Conservation (phyloP, 2,329 filamentous ascomycete species). For the Epichloe bromicola region DNA sequence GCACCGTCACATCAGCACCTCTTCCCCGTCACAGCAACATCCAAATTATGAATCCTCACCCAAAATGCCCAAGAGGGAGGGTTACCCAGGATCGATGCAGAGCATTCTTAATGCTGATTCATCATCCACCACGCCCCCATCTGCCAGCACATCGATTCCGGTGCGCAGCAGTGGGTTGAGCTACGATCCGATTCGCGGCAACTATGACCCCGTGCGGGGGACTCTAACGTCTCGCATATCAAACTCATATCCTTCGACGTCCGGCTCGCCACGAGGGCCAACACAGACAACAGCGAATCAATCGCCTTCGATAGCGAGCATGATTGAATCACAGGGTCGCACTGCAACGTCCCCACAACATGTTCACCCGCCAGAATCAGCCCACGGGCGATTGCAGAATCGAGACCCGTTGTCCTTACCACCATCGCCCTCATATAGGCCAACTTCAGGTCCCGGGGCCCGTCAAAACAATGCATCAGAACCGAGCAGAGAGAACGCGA, state of each 20-base stretch:
- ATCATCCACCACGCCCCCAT: constrained; percentile 29
- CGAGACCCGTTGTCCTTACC: constrained; percentile 27
- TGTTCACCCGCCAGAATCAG: constrained; percentile 14
- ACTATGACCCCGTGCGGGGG: constrained; percentile 50
- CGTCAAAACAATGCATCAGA: constrained; percentile 20
- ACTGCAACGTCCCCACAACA: constrained; percentile 16
- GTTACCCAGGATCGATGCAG: constrained; percentile 38
- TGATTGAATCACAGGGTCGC: constrained; percentile 50
- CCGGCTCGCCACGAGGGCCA: constrained; percentile 35
- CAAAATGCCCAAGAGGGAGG: constrained; percentile 39
- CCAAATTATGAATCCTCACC: constrained; percentile 19
- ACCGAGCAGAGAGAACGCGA: constrained; percentile 22
- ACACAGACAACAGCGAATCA: constrained; percentile 19
- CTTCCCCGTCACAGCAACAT: constrained; percentile 13
- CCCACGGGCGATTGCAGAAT: constrained; percentile 18
- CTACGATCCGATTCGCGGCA: constrained; percentile 83
- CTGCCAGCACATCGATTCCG: constrained; percentile 26
- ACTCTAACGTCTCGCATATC: constrained; percentile 44
- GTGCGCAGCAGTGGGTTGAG: constrained; percentile 62
- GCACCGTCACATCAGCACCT: constrained; percentile 10
- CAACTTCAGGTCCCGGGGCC: constrained; percentile 21
- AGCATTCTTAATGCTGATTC: constrained; percentile 42
- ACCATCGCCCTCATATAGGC: constrained; percentile 27
- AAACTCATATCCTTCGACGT: constrained; percentile 32
- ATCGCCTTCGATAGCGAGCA: constrained; percentile 81